Conservation (phyloP, 345 rosid genomes). For the Salix purpurea region DNA sequence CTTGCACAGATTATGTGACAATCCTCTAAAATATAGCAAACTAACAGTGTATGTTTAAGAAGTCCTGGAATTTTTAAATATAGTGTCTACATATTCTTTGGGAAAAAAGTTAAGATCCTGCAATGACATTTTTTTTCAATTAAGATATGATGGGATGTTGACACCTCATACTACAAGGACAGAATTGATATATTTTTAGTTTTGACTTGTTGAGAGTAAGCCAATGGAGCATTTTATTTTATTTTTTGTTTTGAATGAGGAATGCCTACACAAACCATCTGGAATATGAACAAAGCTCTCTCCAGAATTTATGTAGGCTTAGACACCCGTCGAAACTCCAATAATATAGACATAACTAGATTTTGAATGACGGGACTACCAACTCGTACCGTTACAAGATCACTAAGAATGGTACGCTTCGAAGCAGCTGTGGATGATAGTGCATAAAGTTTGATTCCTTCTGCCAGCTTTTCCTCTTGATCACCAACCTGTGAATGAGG, state of each 20-base stretch:
- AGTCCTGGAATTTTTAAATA: not conserved
- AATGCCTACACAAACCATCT: no score
- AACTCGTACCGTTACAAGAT: slow-evolving; percentile 72
- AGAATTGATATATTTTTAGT: no score
- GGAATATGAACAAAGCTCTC: no score
- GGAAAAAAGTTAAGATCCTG: not conserved
- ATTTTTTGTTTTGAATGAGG: no score
- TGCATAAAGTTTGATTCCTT: slow-evolving; percentile 90
- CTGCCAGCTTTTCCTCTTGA: slow-evolving; percentile 87
- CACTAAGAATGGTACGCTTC: slow-evolving; percentile 77
- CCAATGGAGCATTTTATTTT: no score
- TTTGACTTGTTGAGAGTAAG: no score
- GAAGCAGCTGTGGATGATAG: slow-evolving; percentile 70
- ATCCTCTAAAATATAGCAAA: not conserved
- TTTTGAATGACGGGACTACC: not conserved
- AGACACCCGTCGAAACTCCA: no score
- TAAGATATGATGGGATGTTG: no score
- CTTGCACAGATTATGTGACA: not conserved
- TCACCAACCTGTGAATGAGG: slow-evolving; percentile 69
- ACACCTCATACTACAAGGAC: no score
- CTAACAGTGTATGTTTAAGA: not conserved
- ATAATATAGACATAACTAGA: not conserved
- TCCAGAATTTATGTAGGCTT: not conserved
- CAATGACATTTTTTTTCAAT: no score
- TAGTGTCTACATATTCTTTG: not conserved